Percentiles rank a stretch among this genome's conserved stretches.
phyloP scores from a whole-genome alignment of 1,284 basidiomycete species.

The Cystobasidium pallidum region DNA sequence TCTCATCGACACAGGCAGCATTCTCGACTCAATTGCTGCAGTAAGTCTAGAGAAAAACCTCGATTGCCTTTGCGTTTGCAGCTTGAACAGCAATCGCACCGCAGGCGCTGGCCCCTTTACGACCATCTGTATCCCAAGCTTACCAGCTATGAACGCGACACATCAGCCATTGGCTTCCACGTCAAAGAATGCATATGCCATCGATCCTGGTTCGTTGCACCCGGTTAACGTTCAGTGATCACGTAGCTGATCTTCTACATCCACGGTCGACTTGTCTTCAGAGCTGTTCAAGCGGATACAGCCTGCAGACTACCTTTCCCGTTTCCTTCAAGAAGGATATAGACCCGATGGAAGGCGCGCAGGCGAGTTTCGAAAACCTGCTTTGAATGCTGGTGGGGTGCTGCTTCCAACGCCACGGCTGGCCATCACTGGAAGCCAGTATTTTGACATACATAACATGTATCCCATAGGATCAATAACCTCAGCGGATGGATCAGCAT shows the following conservation, averaged over 20 bases:
- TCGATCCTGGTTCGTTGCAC: slow-evolving; percentile 28
- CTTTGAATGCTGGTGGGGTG: slow-evolving; percentile 71
- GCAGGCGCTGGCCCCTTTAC: not conserved
- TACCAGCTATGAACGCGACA: slow-evolving; percentile 2
- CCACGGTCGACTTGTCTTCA: not conserved
- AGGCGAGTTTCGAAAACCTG: slow-evolving; percentile 68
- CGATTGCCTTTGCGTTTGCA: not conserved
- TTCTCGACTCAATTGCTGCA: not conserved
- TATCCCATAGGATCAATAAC: slow-evolving; percentile 72
- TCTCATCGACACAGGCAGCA: not conserved
- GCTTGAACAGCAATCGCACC: not conserved
- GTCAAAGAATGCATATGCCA: slow-evolving; percentile 17
- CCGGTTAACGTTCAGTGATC: not conserved
- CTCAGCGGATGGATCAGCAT: slow-evolving; percentile 84
- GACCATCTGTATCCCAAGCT: not conserved
- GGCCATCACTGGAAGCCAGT: not conserved
- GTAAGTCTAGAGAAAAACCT: not conserved
- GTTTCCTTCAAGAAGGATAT: slow-evolving; percentile 71
- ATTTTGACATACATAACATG: too few species aligned
- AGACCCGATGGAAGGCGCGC: slow-evolving; percentile 74
- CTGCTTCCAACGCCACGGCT: not conserved
- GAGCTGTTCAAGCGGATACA: slow-evolving; percentile 75
- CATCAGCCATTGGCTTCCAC: slow-evolving; percentile 19
- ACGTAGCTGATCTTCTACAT: not conserved
- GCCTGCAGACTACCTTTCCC: slow-evolving; percentile 75